Base-by-base conservation (phyloP, 495 filamentous ascomycete species). In the Glonium stellatum region DNA sequence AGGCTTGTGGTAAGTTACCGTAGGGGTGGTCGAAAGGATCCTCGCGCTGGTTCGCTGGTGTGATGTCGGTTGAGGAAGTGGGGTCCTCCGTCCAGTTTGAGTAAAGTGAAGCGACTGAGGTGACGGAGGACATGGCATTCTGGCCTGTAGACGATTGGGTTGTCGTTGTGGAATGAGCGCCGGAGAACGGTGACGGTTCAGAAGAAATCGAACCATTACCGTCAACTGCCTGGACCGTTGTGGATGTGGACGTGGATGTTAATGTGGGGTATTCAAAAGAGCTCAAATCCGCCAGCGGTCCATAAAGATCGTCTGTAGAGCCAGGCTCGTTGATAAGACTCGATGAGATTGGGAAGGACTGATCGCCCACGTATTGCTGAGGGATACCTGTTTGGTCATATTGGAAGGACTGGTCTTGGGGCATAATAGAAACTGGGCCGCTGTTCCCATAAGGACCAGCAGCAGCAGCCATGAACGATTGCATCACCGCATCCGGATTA, bases 111-210 rank as follows among this genome's bases (percentile, higher is more conserved):
- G 62, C 44, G 22, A 68, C 57, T 11, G 61, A 64, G 9, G 58
- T 60, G 10, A 65, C 61, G 12, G 65, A 63, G 42, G 65, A 61
- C 53, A 55, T 37, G 4, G 54, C 55, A 42, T 63, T 60, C 8
- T 44, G 55, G 22, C 55, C 65, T 9, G 9, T 51, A 31, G 65
- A 64, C 5, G 65, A 68, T 41, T 64, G 62, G 8, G 58, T 56
- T 0, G 65, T 65, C 11, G 54, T 27, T 1, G 50, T 53, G 12
- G 65, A 64, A 34, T 59, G 65, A 23, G 62, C 49, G n/a, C 65
- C 65, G 15, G 65, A 68, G 61, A 65, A 68, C 8, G 65, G 65
- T 8, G 65, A 68, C 1, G 50, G 62, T 31, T 64, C 65, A 4
- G 65, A 61, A 15, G 65, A 68, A 9, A 65, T 8, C 5, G 62